Percentiles rank a stretch among this genome's conserved stretches.
Conservation (phyloP, 768 basidiomycete genomes). For the Suillus fuscotomentosus region DNA sequence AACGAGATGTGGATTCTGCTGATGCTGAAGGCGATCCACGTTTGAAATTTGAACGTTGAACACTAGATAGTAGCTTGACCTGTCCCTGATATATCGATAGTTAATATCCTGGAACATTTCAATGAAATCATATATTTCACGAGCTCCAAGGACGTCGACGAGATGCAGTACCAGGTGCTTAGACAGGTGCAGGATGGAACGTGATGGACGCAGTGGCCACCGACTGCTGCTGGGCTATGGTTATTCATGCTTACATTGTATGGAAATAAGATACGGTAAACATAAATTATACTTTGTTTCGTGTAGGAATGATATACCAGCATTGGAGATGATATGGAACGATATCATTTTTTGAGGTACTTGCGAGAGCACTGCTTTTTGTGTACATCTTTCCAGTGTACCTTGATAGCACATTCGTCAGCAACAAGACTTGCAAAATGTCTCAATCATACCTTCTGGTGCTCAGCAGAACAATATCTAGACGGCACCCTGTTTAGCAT, state of each 20-base stretch:
- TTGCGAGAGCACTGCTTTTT: conserved; percentile 17
- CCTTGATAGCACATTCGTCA: conserved; percentile 11
- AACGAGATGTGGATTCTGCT: too few relatives aligned
- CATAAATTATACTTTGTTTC: neutral
- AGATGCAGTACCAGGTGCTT: too few relatives aligned
- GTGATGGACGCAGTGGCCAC: neutral
- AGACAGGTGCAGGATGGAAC: too few relatives aligned
- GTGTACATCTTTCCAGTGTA: conserved; percentile 22
- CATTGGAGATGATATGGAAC: neutral
- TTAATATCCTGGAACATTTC: too few relatives aligned
- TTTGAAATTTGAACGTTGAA: too few relatives aligned
- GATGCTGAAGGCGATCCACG: too few relatives aligned
- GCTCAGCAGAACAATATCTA: conserved; percentile 15
- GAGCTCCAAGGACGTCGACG: too few relatives aligned
- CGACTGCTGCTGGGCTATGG: neutral
- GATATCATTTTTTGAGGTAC: conserved; percentile 4
- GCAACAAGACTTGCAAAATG: neutral
- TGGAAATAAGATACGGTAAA: neutral
- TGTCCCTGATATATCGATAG: too few relatives aligned
- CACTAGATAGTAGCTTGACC: too few relatives aligned
- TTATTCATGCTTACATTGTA: neutral
- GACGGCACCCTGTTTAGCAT: neutral
- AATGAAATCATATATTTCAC: too few relatives aligned
- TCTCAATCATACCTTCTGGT: conserved; percentile 17
- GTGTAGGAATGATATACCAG: neutral